phyloP scores from a whole-genome alignment of 148 eudicot species.

The Cornus controversa region DNA sequence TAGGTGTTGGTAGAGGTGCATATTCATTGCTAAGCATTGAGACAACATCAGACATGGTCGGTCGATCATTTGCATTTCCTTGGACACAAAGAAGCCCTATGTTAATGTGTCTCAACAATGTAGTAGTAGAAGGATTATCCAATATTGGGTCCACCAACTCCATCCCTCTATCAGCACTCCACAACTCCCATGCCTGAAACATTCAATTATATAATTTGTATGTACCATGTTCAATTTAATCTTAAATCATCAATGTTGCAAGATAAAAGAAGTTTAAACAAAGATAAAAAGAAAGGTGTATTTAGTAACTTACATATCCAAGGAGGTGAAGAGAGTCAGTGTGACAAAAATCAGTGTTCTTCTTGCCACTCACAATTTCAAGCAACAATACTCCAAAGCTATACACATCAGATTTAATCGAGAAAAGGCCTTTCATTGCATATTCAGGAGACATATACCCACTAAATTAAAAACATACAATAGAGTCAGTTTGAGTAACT shows the following conservation, averaged over 20 bases:
- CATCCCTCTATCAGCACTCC: conserved; percentile 8
- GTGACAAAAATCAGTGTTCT: conserved; percentile 18
- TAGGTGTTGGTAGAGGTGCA: conserved; percentile 1
- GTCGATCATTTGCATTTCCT: conserved; percentile 15
- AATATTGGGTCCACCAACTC: conserved; percentile 11
- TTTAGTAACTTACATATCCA: conserved; percentile 18
- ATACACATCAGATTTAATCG: conserved; percentile 21
- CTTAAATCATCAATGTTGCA: not conserved
- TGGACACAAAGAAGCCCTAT: conserved; percentile 23
- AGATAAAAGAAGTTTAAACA: not conserved
- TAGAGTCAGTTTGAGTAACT: not conserved
- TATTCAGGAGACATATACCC: conserved; percentile 29
- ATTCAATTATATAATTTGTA: not conserved
- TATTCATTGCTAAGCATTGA: conserved; percentile 11
- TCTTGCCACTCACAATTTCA: conserved; percentile 26
- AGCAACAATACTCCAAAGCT: conserved; percentile 31
- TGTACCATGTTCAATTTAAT: no score
- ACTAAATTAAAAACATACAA: not conserved
- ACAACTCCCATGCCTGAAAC: conserved; percentile 19
- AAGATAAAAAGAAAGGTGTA: not conserved
- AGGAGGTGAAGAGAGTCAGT: conserved; percentile 16
- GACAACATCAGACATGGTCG: conserved; percentile 12
- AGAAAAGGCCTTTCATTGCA: conserved; percentile 23
- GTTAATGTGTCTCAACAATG: conserved; percentile 8
- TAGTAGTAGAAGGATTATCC: not conserved